phyloP scores from a whole-genome alignment of 1,284 basidiomycete species.

The Cutaneotrichosporon daszewskae region DNA sequence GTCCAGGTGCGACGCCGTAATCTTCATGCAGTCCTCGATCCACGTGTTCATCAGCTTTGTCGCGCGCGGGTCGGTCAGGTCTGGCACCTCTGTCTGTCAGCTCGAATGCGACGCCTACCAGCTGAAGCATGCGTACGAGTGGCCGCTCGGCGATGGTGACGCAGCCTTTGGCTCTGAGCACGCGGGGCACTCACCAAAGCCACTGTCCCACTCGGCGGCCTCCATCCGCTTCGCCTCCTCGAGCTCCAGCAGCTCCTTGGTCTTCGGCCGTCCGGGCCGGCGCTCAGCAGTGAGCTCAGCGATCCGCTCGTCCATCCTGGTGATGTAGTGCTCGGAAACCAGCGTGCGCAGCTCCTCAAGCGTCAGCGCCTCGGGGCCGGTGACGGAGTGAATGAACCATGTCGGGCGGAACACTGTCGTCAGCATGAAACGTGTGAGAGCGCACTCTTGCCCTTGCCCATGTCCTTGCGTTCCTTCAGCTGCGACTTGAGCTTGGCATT shows the following conservation, averaged over 20 bases:
- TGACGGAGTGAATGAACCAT: slow-evolving; percentile 70
- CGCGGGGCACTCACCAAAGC: slow-evolving; percentile 69
- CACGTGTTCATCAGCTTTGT: slow-evolving; percentile 68
- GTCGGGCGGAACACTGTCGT: slow-evolving; percentile 61
- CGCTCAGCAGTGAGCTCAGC: slow-evolving; percentile 59
- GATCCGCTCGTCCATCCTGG: slow-evolving; percentile 64
- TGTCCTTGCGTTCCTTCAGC: slow-evolving; percentile 53
- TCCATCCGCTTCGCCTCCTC: slow-evolving; percentile 68
- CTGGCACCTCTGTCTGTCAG: slow-evolving; percentile 62
- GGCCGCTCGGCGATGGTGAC: no score
- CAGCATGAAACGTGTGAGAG: slow-evolving; percentile 12
- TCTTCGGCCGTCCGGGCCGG: slow-evolving; percentile 72
- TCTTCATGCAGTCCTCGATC: slow-evolving; percentile 60
- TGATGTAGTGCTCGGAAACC: slow-evolving; percentile 65
- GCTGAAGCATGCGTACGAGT: no score
- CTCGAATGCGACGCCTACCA: background rate
- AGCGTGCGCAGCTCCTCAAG: slow-evolving; percentile 65
- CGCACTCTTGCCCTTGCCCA: slow-evolving; percentile 29
- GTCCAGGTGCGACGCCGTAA: slow-evolving; percentile 59
- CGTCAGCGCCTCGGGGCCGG: slow-evolving; percentile 56
- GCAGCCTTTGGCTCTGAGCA: no score
- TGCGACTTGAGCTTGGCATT: slow-evolving; percentile 61
- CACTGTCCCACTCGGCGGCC: slow-evolving; percentile 68
- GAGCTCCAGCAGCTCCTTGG: slow-evolving; percentile 61
- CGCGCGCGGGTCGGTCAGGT: slow-evolving; percentile 69